Evolutionary conservation across 441 rosid genomes (phyloP).

Genomic region (Jatropha multifida): DNA sequence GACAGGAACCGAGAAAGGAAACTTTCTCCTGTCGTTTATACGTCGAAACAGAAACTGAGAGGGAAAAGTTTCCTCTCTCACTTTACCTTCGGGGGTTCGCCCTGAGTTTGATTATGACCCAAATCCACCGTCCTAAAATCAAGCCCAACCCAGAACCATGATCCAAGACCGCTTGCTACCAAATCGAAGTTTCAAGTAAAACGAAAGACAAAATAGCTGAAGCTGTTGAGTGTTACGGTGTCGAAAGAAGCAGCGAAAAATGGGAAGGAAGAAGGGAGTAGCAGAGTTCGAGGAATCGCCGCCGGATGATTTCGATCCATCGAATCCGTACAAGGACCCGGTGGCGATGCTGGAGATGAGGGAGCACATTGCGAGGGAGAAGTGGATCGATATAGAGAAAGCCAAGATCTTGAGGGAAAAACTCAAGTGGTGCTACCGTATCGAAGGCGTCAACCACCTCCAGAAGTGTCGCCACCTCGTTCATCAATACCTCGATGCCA

Average conservation of each 20-base stretch:
- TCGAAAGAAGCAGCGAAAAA: conserved; percentile 17
- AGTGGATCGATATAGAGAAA: conserved; percentile 97
- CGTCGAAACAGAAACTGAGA: no score
- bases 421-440: conserved; percentile 91
- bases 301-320: conserved; percentile 93
- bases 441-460: conserved; percentile 93
- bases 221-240: no score
- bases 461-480: conserved; percentile 98
- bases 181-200: background rate
- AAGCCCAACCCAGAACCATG: background rate
- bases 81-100: no score
- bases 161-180: background rate
- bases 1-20: no score
- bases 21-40: no score
- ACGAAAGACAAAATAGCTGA: background rate
- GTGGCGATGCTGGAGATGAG: conserved; percentile 98
- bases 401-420: conserved; percentile 91
- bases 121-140: background rate
- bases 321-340: conserved; percentile 87
- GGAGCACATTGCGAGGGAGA: conserved; percentile 91
- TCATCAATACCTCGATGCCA: conserved; percentile 80
- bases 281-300: conserved; percentile 88
- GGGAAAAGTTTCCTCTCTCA: no score
- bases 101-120: no score
- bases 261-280: conserved; percentile 92